Base-by-base conservation (phyloP, 2,329 filamentous ascomycete species). In the Colletotrichum liaoningense region DNA sequence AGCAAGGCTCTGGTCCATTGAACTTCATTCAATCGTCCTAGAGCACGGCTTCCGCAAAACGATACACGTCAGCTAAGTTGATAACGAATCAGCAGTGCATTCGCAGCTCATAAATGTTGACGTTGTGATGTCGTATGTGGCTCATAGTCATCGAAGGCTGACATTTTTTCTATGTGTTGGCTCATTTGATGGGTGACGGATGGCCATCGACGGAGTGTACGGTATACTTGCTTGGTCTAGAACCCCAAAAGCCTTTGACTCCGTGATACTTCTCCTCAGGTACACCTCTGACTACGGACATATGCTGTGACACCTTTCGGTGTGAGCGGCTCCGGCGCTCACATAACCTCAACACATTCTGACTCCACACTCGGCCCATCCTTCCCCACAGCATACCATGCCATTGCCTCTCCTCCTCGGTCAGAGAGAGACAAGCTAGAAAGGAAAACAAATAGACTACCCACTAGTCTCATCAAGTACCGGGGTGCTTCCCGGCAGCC, bases 281-380 rank as follows among this genome's bases (percentile, higher is more conserved):
- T 60, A 65, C 60, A 33, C n/a, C 46, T 26, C 42, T 19, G n/a
- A 33, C 28, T 35, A 19, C 38, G 38, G 38, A 3, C 38, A 42
- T n/a, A 24, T 56, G 38, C 66, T 38, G 60, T 59, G 46, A 46
- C 38, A 28, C 24, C 56, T 60, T 22, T 46, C 55, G 66, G 42
- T n/a, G 35, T 49, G 62, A 35, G 54, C 70, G 55, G 66, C 55
- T 60, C 66, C 55, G 59, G 42, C 42, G 59, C 55, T 69, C 69
- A 69, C 69, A 52, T 63, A 65, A 73, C 46, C 46, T 56, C 59
- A 14, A 24, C 8, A 26, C 22, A 19, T 60, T 60, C 28, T 73
- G 54, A 42, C 35, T 59, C 55, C 66, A 57, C 64, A 42, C 62
- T 65, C 70, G 60, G 69, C 26, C 46, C 55, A 73, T 62, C 66